These are phyloP conservation scores for Striga hermonthica DNA, from an alignment of 305 asterid species.

Conservation along the genomic window DNA sequence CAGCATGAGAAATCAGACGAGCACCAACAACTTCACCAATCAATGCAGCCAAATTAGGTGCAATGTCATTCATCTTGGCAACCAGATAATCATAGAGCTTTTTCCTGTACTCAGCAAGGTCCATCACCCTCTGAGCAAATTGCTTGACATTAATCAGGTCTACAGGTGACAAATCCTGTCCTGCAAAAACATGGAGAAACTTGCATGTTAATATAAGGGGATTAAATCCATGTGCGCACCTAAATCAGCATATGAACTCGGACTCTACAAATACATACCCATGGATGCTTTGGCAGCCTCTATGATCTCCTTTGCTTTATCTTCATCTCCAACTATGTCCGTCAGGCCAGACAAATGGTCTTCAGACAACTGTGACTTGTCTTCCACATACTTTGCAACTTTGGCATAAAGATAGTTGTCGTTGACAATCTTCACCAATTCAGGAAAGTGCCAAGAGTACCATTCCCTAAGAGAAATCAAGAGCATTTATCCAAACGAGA, in stretches of 20 bases:
- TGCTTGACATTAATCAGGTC: constrained; percentile 89
- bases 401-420: constrained; percentile 91
- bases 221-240: background rate
- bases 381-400: constrained; percentile 77
- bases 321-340: constrained; percentile 86
- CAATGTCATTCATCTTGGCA: constrained; percentile 87
- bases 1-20: constrained; percentile 95
- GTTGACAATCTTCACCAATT: constrained; percentile 74
- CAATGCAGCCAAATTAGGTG: constrained; percentile 91
- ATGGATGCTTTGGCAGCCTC: constrained; percentile 98
- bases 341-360: constrained; percentile 59
- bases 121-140: constrained; percentile 92
- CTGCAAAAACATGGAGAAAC: constrained; percentile 44
- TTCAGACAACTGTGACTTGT: constrained; percentile 70
- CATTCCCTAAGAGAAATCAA: constrained; percentile 63
- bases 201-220: constrained; percentile 6
- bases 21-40: constrained; percentile 99
- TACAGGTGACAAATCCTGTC: constrained; percentile 87
- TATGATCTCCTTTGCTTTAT: constrained; percentile 84
- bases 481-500: background rate
- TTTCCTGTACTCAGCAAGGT: constrained; percentile 91
- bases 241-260: background rate
- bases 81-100: constrained; percentile 83
- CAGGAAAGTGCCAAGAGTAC: constrained; percentile 99
- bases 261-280: constrained; percentile 49